phyloP scores from a whole-genome alignment of 176 grass and related monocot genomes.

The Chrysopogon serrulatus region DNA sequence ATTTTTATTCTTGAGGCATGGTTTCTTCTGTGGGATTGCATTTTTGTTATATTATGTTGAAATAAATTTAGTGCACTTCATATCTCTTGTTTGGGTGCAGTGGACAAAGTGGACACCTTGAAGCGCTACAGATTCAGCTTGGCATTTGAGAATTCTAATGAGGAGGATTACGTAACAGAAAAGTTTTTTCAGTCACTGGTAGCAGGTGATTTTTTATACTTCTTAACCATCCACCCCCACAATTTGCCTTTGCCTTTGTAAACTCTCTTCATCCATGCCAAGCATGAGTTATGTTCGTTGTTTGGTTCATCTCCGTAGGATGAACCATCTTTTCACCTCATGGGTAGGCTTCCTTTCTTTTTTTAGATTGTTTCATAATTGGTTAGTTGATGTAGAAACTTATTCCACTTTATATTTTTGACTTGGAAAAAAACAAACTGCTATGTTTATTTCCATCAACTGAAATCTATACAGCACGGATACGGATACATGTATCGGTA shows the following conservation, averaged over 20 bases:
- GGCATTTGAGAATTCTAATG: conserved; percentile 98
- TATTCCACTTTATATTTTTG: conserved; percentile 9
- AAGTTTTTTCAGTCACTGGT: conserved; percentile 98
- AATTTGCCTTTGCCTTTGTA: conserved; percentile 4
- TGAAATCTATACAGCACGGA: too few species aligned
- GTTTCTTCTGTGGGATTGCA: neutral
- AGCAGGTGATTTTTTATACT: conserved; percentile 50
- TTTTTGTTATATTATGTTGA: neutral
- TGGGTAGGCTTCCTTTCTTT: neutral
- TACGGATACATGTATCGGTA: too few species aligned
- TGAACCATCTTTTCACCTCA: neutral
- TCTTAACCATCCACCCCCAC: neutral
- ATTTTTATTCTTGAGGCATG: neutral
- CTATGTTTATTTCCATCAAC: neutral
- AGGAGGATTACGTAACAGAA: conserved; percentile 98
- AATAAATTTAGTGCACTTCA: conserved; percentile 1
- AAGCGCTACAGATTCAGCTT: conserved; percentile 98
- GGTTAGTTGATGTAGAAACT: neutral
- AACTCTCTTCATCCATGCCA: conserved; percentile 7
- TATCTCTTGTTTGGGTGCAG: conserved; percentile 45
- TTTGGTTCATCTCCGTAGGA: neutral
- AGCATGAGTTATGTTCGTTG: conserved; percentile 16
- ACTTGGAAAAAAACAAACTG: neutral
- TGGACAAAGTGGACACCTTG: conserved; percentile 87
- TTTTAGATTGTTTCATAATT: neutral